These are phyloP conservation scores for Tulasnella sp. DNA, from an alignment of 768 basidiomycete genomes.

Conservation along the genomic window DNA sequence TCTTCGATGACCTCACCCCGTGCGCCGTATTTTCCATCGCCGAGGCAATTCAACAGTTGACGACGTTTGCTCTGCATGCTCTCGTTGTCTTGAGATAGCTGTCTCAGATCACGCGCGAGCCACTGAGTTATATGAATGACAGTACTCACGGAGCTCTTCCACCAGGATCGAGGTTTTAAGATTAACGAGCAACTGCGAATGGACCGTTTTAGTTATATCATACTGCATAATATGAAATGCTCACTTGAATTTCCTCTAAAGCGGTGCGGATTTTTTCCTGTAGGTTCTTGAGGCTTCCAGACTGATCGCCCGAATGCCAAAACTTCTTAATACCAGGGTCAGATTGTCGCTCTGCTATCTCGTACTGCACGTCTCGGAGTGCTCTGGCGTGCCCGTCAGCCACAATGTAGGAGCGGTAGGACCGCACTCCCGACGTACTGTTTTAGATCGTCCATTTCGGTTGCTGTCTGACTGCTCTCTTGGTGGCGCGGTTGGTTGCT, in stretches of 20 bases:
- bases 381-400: neutral
- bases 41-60: neutral
- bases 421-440: neutral
- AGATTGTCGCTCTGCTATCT: neutral
- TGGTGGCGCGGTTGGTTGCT: neutral
- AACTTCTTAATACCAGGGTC: neutral
- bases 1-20: neutral
- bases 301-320: neutral
- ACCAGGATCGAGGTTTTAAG: neutral
- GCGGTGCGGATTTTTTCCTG: neutral
- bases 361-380: neutral
- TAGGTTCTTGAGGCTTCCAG: neutral
- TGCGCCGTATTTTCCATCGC: neutral
- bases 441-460: neutral
- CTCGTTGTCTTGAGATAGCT: neutral
- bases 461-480: neutral
- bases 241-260: neutral
- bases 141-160: neutral
- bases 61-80: neutral
- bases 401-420: neutral
- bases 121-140: neutral
- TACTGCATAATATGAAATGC: neutral
- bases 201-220: neutral
- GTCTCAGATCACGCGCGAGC: neutral
- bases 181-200: neutral